These are phyloP conservation scores for Tulasnella sp. DNA, from an alignment of 768 basidiomycete genomes.

Conservation along the genomic window DNA sequence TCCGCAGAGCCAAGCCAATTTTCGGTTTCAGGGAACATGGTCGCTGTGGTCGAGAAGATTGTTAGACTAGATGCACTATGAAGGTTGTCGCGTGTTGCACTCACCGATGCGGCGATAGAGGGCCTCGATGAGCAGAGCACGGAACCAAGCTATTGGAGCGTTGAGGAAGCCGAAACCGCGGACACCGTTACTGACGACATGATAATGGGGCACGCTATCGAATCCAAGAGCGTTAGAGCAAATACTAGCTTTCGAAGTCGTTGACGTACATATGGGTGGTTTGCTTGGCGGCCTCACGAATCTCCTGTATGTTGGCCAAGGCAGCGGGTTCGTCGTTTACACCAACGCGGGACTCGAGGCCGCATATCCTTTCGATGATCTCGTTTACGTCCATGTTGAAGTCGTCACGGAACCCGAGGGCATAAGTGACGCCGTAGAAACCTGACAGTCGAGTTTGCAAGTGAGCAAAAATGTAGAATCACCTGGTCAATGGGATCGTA, in stretches of 20 bases:
- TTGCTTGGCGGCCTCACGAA: constrained; percentile 48
- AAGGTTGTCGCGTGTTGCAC: constrained; percentile 37
- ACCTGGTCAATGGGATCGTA: constrained; percentile 34
- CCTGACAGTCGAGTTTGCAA: constrained; percentile 44
- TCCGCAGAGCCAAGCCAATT: constrained; percentile 63
- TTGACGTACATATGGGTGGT: constrained; percentile 62
- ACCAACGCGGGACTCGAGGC: constrained; percentile 52
- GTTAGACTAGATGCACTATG: background rate
- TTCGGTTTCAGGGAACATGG: constrained; percentile 65
- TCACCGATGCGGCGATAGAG: constrained; percentile 62
- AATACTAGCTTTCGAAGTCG: too few species aligned
- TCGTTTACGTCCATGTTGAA: constrained; percentile 56
- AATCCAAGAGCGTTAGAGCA: background rate
- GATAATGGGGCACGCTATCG: constrained; percentile 60
- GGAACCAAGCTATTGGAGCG: constrained; percentile 49
- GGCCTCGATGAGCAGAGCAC: constrained; percentile 61
- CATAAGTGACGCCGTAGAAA: constrained; percentile 64
- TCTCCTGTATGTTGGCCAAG: constrained; percentile 47
- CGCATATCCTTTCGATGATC: constrained; percentile 56
- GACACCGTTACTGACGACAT: constrained; percentile 52
- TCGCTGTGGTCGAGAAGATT: constrained; percentile 43
- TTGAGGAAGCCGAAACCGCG: constrained; percentile 44
- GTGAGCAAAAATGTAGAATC: background rate
- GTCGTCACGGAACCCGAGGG: constrained; percentile 65
- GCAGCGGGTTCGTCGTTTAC: constrained; percentile 42